Percentiles rank a stretch among this genome's conserved stretches.
phyloP scores from a whole-genome alignment of 1,139 yeast genomes.

The Scheffersomyces stambukii region DNA sequence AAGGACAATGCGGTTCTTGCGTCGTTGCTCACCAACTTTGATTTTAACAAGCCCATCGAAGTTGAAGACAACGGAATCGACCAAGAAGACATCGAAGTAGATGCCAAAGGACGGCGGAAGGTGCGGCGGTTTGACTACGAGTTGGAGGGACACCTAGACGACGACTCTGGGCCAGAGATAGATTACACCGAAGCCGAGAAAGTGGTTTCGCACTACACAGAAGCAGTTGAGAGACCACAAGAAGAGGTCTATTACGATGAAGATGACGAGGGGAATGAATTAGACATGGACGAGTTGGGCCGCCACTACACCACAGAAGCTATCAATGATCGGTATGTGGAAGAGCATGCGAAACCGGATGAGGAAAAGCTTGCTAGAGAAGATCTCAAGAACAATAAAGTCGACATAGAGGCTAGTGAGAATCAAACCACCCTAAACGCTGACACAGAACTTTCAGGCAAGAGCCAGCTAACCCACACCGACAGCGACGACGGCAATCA shows the following conservation, averaged over 20 bases:
- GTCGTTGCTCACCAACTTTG: conserved; percentile 45
- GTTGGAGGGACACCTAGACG: conserved; percentile 24
- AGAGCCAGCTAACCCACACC: conserved; percentile 8
- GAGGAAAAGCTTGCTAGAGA: conserved; percentile 1
- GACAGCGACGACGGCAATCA: conserved; percentile 1
- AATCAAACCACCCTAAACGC: no score
- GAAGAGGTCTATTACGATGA: conserved; percentile 40
- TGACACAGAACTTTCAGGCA: conserved; percentile 1
- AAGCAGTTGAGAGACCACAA: conserved; percentile 18
- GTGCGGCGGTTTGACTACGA: conserved; percentile 36
- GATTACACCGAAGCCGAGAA: conserved; percentile 13
- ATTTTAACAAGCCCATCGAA: conserved; percentile 60
- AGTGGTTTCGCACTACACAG: conserved; percentile 19
- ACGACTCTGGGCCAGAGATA: conserved; percentile 15
- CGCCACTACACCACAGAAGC: conserved; percentile 26
- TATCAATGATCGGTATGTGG: conserved; percentile 20
- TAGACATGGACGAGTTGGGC: conserved; percentile 27
- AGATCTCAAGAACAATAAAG: conserved; percentile 1
- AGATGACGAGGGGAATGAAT: conserved; percentile 35
- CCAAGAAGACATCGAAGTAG: conserved; percentile 46
- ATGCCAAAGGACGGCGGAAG: conserved; percentile 40
- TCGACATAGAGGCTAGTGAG: not conserved
- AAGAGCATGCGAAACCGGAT: conserved; percentile 17
- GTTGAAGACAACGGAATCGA: conserved; percentile 39
- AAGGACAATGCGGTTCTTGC: conserved; percentile 48